Evolutionary conservation across 2,329 filamentous ascomycete species (phyloP).

Genomic region (Coleophoma eucalyptorum): DNA sequence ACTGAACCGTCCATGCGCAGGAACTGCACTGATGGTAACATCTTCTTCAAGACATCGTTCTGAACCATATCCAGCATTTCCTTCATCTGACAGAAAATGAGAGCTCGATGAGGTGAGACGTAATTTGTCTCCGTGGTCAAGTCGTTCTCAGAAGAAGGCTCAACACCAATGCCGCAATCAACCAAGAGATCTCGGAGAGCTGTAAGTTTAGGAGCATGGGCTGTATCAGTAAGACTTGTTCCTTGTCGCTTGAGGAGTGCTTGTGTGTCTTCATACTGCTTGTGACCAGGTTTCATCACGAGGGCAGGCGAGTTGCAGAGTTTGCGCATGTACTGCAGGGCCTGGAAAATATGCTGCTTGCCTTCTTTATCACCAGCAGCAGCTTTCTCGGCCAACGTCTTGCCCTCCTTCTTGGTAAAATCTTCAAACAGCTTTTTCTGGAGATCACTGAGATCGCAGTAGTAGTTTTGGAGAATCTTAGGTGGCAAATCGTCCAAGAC

Average conservation of each 20-base stretch:
- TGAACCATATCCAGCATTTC: conserved; percentile 99
- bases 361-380: conserved; percentile 83
- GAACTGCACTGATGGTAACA: conserved; percentile 90
- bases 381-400: conserved; percentile 80
- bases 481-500: conserved; percentile 93
- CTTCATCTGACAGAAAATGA: conserved; percentile 99
- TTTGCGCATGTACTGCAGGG: conserved; percentile 98
- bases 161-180: conserved; percentile 93
- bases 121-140: conserved; percentile 64
- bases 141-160: conserved; percentile 45
- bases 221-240: conserved; percentile 77
- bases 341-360: conserved; percentile 99
- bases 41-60: conserved; percentile 81
- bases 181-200: conserved; percentile 89
- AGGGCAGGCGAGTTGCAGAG: conserved; percentile 96
- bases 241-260: conserved; percentile 73
- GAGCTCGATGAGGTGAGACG: conserved; percentile 90
- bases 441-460: conserved; percentile 93
- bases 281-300: conserved; percentile 92
- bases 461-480: conserved; percentile 99
- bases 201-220: conserved; percentile 87
- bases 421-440: conserved; percentile 96
- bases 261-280: conserved; percentile 85
- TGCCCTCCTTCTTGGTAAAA: conserved; percentile 90
- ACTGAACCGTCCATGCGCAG: conserved; percentile 92